phyloP scores from a whole-genome alignment of 2,329 filamentous ascomycete species.

The Pseudogymnoascus sp. region DNA sequence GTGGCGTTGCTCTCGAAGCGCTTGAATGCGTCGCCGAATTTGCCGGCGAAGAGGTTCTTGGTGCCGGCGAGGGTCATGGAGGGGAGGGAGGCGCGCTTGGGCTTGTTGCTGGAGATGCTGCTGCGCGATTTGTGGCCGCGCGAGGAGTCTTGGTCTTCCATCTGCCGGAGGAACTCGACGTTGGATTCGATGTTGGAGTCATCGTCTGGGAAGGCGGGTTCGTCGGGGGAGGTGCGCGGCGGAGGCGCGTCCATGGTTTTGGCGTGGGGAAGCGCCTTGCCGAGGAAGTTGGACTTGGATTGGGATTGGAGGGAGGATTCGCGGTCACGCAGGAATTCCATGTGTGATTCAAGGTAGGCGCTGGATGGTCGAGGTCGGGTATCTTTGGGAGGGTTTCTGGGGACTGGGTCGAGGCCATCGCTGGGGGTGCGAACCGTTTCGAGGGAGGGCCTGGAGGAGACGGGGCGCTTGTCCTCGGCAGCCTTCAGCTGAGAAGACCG shows the following conservation, averaged over 20 bases:
- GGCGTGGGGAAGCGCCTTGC: constrained; percentile 27
- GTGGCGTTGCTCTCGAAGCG: constrained; percentile 63
- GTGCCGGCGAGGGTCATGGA: constrained; percentile 62
- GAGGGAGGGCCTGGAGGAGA: constrained; percentile 59
- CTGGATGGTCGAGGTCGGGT: constrained; percentile 68
- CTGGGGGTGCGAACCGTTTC: constrained; percentile 61
- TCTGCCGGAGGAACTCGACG: constrained; percentile 71
- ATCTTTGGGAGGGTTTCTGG: constrained; percentile 39
- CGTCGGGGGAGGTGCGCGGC: constrained; percentile 33
- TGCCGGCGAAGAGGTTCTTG: constrained; percentile 77
- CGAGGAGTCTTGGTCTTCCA: constrained; percentile 55
- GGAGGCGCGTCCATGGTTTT: constrained; percentile 18
- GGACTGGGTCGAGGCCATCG: constrained; percentile 53
- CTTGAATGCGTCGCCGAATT: constrained; percentile 90
- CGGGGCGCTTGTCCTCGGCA: constrained; percentile 30
- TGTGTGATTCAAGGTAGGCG: constrained; percentile 72
- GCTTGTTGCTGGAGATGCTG: constrained; percentile 45
- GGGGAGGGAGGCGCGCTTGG: constrained; percentile 67
- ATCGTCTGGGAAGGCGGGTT: constrained; percentile 26
- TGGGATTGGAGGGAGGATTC: constrained; percentile 42
- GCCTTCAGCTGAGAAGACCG: constrained; percentile 28
- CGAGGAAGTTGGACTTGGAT: constrained; percentile 12
- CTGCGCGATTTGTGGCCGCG: constrained; percentile 43
- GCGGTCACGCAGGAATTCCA: constrained; percentile 74
- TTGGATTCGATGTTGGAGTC: constrained; percentile 67